Evolutionary conservation across 129 eudicot genomes (phyloP).

Genomic region (Centrapalus pauciflorus): DNA sequence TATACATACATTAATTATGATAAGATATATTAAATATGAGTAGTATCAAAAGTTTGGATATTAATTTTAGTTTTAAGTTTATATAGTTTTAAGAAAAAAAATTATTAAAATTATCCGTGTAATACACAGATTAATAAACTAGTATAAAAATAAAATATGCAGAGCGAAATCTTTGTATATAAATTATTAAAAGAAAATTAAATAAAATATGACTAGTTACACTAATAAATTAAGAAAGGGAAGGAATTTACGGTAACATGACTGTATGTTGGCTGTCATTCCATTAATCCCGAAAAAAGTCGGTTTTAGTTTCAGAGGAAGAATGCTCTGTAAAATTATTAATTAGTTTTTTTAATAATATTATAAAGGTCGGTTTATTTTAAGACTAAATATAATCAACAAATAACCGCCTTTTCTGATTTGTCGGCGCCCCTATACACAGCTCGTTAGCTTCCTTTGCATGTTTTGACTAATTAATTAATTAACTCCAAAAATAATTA

Average conservation of each 20-base stretch:
- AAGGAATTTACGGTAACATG: not conserved
- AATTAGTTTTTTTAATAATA: too few relatives aligned
- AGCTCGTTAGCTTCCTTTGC: too few relatives aligned
- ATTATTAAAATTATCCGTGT: too few relatives aligned
- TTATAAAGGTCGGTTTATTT: constrained; percentile 28
- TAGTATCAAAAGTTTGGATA: too few relatives aligned
- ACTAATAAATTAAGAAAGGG: not conserved
- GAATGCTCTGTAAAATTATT: constrained; percentile 23
- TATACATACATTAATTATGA: too few relatives aligned
- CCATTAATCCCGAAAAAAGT: constrained; percentile 34
- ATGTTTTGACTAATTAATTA: constrained; percentile 22
- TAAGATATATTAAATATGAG: too few relatives aligned
- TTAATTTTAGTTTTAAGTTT: too few relatives aligned
- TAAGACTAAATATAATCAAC: constrained; percentile 25
- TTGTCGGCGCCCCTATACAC: constrained; percentile 38
- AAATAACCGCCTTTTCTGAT: constrained; percentile 32
- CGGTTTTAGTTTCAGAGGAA: too few relatives aligned
- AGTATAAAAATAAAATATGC: not conserved
- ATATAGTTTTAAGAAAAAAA: too few relatives aligned
- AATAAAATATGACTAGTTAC: constrained; percentile 15
- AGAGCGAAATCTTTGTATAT: not conserved
- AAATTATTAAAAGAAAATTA: not conserved
- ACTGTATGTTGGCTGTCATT: constrained; percentile 39
- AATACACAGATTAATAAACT: too few relatives aligned
- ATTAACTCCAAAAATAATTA: constrained; percentile 1